Conservation (phyloP, 208 protist genomes). For the Crithidia fasciculata region DNA sequence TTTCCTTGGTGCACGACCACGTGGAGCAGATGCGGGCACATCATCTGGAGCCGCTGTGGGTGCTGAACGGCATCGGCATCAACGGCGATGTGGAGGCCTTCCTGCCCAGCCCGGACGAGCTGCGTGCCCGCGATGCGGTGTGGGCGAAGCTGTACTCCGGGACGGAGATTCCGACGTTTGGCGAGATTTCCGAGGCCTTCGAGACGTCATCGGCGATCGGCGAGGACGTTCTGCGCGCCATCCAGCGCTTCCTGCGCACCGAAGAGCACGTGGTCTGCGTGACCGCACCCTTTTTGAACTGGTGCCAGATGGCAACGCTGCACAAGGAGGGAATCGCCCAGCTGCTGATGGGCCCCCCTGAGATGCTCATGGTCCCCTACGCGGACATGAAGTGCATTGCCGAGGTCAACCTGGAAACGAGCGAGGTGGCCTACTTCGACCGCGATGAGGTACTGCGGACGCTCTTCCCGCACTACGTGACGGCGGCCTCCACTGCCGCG, state of each 20-base stretch:
- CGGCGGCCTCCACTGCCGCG: constrained; percentile 43
- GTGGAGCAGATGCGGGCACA: constrained; percentile 67
- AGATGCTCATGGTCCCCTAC: constrained; percentile 88
- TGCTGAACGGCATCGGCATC: constrained; percentile 83
- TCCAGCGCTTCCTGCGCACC: constrained; percentile 74
- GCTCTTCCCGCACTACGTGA: constrained; percentile 73
- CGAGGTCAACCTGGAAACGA: constrained; percentile 69
- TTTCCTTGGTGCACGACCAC: constrained; percentile 65
- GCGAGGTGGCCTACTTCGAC: constrained; percentile 65
- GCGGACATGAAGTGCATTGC: constrained; percentile 71
- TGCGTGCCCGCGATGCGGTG: constrained; percentile 57
- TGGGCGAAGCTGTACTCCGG: constrained; percentile 73
- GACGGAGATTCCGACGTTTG: constrained; percentile 39
- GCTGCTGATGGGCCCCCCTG: constrained; percentile 74
- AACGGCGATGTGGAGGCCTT: constrained; percentile 86
- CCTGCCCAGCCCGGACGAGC: constrained; percentile 60
- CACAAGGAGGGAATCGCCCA: constrained; percentile 78
- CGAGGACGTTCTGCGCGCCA: constrained; percentile 81
- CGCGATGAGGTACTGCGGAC: constrained; percentile 66
- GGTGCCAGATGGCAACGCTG: constrained; percentile 86
- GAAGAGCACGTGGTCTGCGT: constrained; percentile 71
- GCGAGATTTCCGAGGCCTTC: constrained; percentile 70
- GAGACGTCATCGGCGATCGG: constrained; percentile 64
- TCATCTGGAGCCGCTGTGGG: constrained; percentile 81
- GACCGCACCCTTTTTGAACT: constrained; percentile 86